Base-by-base conservation (phyloP, 106 monocot species). In the Acorus calamus region DNA sequence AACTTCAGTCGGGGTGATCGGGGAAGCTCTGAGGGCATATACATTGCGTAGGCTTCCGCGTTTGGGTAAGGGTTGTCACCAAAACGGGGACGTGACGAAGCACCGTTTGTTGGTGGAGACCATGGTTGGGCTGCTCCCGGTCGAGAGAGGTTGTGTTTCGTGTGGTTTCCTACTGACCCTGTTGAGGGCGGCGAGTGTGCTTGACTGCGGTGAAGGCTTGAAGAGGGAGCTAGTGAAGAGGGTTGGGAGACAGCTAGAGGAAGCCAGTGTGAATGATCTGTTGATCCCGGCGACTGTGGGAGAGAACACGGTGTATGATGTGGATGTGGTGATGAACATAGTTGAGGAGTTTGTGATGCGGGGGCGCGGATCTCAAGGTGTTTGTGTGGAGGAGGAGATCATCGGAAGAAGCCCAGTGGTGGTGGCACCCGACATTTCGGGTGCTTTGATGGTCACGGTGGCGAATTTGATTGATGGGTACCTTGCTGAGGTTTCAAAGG, bases 21-120 rank as follows among this genome's bases (percentile, higher is more conserved):
- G 94, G n/a, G 94, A 94, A 71, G 86, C 86, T 54, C 44, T 94
- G 1, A 94, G 87, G 63, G 77, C 89, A 47, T 94, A 81, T 49
- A 70, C 77, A n/a, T 84, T 79, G 46, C 71, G 70, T 72, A 79
- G 75, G 49, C 61, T 90, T 5, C 77, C 82, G 11, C 66, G 67
- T 50, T 78, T 90, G 42, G 58, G 77, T 46, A 78, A 70, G 56
- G 78, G 71, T 5, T 57, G 70, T 46, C 67, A 46, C 49, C 65
- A 81, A 42, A 77, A 71, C 55, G 82, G 75, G 64, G 62, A 79
- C 71, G 44, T 61, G 8, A 9, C 59, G 49, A 93, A 79, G 73
- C 47, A 66, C 6, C 74, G 62, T 11, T 13, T 61, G 9, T 46
- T 89, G 50, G 46, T 94, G 11, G 93, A 86, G 62, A 84, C 59